Evolutionary conservation across 2,329 filamentous ascomycete genomes (phyloP).

Genomic region (Alternaria viburni): DNA sequence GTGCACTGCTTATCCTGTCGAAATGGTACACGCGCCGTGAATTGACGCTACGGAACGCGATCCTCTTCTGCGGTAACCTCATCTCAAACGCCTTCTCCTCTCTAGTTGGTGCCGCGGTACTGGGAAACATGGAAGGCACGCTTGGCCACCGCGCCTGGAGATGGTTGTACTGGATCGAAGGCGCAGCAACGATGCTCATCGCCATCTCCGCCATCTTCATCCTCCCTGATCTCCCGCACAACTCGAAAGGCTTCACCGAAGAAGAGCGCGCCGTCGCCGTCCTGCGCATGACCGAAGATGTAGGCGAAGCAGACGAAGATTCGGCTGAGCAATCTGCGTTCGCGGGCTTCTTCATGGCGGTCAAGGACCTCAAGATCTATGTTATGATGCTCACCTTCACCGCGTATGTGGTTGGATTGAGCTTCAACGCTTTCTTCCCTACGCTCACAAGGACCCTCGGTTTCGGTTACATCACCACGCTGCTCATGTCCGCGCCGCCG

Average conservation of each 20-base stretch:
- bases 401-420: conserved; percentile 63
- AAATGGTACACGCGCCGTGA: conserved; percentile 70
- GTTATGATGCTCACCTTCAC: conserved; percentile 68
- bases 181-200: conserved; percentile 41
- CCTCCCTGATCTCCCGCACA: conserved; percentile 45
- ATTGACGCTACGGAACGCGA: conserved; percentile 48
- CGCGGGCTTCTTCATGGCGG: conserved; percentile 63
- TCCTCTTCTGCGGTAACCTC: conserved; percentile 52
- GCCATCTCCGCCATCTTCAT: conserved; percentile 41
- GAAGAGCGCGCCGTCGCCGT: conserved; percentile 54
- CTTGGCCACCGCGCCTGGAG: conserved; percentile 49
- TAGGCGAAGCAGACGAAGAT: conserved; percentile 54
- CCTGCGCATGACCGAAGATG: conserved; percentile 55
- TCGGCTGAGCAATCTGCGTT: conserved; percentile 57
- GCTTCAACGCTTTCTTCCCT: conserved; percentile 47
- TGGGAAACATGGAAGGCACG: conserved; percentile 46
- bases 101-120: conserved; percentile 51
- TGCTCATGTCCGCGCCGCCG: conserved; percentile 55
- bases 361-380: conserved; percentile 68
- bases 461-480: conserved; percentile 47
- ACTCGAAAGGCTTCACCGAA: conserved; percentile 54
- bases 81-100: conserved; percentile 55
- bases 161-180: conserved; percentile 52
- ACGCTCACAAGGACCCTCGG: conserved; percentile 49
- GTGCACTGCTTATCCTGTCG: conserved; percentile 67